A percentile compares a stretch with the other conserved stretches of the same genome.
Conservation (phyloP, 2,329 filamentous ascomycete genomes). For the Stachybotrys elegans region DNA sequence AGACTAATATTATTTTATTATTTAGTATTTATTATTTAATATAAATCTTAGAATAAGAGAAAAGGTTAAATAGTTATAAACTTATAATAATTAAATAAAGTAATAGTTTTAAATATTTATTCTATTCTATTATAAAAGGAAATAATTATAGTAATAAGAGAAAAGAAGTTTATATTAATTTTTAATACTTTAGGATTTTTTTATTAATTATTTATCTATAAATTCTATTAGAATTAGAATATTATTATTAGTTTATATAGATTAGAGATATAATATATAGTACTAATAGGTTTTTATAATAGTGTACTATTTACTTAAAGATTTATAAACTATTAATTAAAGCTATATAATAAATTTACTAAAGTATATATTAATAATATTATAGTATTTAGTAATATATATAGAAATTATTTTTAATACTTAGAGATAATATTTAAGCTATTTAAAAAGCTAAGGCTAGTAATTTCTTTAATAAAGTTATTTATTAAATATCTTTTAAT, state of each 20-base stretch:
- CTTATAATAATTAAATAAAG: conserved; percentile 1
- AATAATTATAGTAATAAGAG: background rate
- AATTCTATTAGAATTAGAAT: background rate
- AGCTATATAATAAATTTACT: background rate
- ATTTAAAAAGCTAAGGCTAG: conserved; percentile 1
- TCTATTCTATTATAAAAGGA: background rate
- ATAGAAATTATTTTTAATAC: background rate
- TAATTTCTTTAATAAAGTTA: conserved; percentile 2
- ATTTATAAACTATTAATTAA: background rate
- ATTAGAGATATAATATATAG: background rate
- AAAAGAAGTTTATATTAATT: background rate
- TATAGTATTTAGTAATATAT: conserved; percentile 4
- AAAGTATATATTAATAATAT: background rate
- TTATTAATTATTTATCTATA: background rate
- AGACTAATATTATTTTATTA: background rate
- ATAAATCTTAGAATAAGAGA: background rate
- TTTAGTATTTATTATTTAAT: background rate
- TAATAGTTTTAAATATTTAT: conserved; percentile 1
- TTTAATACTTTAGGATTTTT: background rate
- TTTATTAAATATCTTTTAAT: background rate
- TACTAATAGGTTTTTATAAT: too few relatives aligned
- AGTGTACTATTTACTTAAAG: too few relatives aligned
- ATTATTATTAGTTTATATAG: background rate
- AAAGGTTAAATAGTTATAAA: background rate
- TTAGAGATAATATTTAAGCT: background rate